Base-by-base conservation (phyloP, 441 rosid species). In the Adansonia gregorii region DNA sequence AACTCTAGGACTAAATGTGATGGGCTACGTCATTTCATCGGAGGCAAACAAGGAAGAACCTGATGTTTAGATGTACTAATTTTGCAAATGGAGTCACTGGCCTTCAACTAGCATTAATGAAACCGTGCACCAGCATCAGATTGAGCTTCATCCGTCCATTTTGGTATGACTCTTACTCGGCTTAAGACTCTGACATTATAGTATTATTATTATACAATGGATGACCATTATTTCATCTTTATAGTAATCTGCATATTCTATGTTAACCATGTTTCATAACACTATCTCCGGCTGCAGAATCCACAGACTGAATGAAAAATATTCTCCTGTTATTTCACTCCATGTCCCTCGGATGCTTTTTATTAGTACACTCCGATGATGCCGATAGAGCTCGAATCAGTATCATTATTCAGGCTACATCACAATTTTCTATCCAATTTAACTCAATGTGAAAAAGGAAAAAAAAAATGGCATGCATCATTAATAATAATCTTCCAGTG, bases 261-360 rank as follows among this genome's bases (percentile, higher is more conserved):
- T 54, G 22, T 4, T 54, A 54, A 20, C 39, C 65, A 59, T 22
- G 35, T 59, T 59, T 9, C 65, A 9, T 59, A 20, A 1, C 35
- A 59, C 10, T 59, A 59, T 59, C 65, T 59, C 35, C 11, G 0
- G 0, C 65, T 22, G 35, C 65, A 59, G 24, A 17, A 55, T 20
- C 19, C 8, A n/a, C 10, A 55, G 10, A 59, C 35, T 59, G 64
- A 22, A 20, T 22, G 4, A 17, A 22, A 59, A 22, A 35, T 35
- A 35, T 59, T 55, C 64, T 59, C 64, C 35, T 22, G 14, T 59
- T 59, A 59, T 59, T 9, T 55, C 60, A 55, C 59, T 51, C n/a
- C n/a, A 14, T 54, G 59, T 54, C 59, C 59, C 59, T 54, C 20
- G 5, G 17, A 6, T 54, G 11, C 51, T 48, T 15, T 58, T 20